Evolutionary conservation across 2,329 filamentous ascomycete genomes (phyloP), one percentile per base, ranked within the genome.

Genomic region (Tolypocladium tropicale): DNA sequence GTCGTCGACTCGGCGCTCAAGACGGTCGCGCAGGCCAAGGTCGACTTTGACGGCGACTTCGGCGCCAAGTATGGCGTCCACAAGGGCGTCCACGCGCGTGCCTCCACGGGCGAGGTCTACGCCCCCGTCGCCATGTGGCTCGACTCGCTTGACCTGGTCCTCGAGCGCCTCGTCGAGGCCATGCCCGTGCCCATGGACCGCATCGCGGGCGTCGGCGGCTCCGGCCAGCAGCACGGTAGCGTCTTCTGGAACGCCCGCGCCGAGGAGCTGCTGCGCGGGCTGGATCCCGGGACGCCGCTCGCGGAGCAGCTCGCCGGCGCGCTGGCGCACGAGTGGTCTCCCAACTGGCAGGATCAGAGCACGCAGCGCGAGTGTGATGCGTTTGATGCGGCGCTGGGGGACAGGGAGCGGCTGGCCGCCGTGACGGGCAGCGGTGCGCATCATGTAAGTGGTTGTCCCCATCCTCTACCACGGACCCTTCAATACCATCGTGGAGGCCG

Each of bases 321-420:
- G 0, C 89, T 97, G 67, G 88, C 91, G 18, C 88, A 95, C 70
- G 85, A 88, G 5, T 92, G 85, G 74, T 91, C 90, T 61, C 94
- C 94, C 9, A 99, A 97, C 71, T 99, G 94, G 94, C 94, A 97
- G 74, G 94, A 99, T 70, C 88, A 92, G 59, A 96, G 91, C 73
- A 97, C 94, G 2, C 91, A 96, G 74, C 79, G 79, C 62, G 89
- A 99, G 74, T 96, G 92, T 68, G 91, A 96, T 69, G 79, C 82
- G 60, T 97, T 97, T 67, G 92, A 97, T 70, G 79, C 76, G 6
- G 76, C 78, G 54, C 74, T 96, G 9, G 89, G 88, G 1, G 77
- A 77, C 7, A 76, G 82, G 2, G 79, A 86, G 64, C 78, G 79
- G 59, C 74, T 99, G 63, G 94, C 94, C 0, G 73, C 86, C 54